Evolutionary conservation across 202 grass and related monocot genomes (phyloP).

Genomic region (Brachypodium distachyon): DNA sequence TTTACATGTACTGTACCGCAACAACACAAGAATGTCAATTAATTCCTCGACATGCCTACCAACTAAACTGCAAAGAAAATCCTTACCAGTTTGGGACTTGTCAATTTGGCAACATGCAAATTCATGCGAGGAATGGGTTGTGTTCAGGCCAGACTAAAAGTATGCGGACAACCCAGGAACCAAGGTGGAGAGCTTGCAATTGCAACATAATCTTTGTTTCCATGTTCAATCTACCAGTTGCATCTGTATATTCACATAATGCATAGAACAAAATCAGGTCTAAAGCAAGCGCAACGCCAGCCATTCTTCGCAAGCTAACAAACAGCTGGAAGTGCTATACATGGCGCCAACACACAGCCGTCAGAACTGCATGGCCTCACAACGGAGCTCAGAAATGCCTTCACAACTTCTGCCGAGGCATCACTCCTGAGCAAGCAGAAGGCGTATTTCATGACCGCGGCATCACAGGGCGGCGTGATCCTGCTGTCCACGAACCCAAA

Average conservation of each 20-base stretch:
- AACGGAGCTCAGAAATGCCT: constrained; percentile 21
- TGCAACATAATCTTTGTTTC: neutral
- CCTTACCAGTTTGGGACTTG: too few species aligned
- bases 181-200: neutral
- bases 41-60: too few species aligned
- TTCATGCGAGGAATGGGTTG: too few species aligned
- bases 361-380: neutral
- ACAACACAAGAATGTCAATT: too few species aligned
- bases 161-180: too few species aligned
- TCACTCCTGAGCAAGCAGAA: constrained; percentile 26
- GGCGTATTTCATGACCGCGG: constrained; percentile 24
- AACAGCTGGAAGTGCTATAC: neutral
- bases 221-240: neutral
- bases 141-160: too few species aligned
- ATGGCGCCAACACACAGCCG: neutral
- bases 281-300: neutral
- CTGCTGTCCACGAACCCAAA: constrained; percentile 25
- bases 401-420: constrained; percentile 23
- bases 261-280: neutral
- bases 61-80: too few species aligned
- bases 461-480: constrained; percentile 38
- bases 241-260: neutral
- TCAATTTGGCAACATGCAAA: too few species aligned
- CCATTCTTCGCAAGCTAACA: neutral
- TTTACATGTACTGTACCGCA: too few species aligned